These are phyloP conservation scores for Cetradonia linearis DNA, from an alignment of 495 filamentous ascomycete genomes.

Conservation along the genomic window DNA sequence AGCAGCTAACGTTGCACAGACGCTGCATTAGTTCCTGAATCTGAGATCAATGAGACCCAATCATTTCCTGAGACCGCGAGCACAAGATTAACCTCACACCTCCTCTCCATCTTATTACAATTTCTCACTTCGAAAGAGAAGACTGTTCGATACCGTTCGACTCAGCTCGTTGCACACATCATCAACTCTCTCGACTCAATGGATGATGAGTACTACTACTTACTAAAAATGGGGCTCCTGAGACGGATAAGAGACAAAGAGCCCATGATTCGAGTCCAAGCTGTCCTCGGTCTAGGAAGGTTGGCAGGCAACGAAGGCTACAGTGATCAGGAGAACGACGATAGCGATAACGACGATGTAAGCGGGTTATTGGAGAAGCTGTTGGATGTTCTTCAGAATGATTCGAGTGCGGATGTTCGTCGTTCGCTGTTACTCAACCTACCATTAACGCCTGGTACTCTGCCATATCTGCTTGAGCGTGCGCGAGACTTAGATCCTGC, in stretches of 20 bases:
- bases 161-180: slow-evolving; percentile 81
- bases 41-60: slow-evolving; percentile 41
- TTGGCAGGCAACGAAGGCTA: slow-evolving; percentile 73
- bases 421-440: slow-evolving; percentile 81
- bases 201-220: slow-evolving; percentile 78
- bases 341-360: slow-evolving; percentile 46
- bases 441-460: slow-evolving; percentile 63
- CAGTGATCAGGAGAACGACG: slow-evolving; percentile 58
- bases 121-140: slow-evolving; percentile 79
- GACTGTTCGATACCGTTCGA: slow-evolving; percentile 77
- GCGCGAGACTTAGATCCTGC: slow-evolving; percentile 78
- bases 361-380: slow-evolving; percentile 65
- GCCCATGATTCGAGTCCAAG: slow-evolving; percentile 79
- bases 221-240: slow-evolving; percentile 61
- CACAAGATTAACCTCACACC: slow-evolving; percentile 60
- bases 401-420: slow-evolving; percentile 86
- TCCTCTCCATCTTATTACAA: slow-evolving; percentile 59
- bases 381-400: slow-evolving; percentile 87
- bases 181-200: slow-evolving; percentile 83
- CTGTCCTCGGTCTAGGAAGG: slow-evolving; percentile 78
- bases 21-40: slow-evolving; percentile 37
- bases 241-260: slow-evolving; percentile 91
- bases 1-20: slow-evolving; percentile 27
- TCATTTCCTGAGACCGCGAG: slow-evolving; percentile 70
- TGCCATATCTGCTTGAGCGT: slow-evolving; percentile 87